Conservation (phyloP, 2,329 filamentous ascomycete genomes). For the Gliomastix tumulicola region DNA sequence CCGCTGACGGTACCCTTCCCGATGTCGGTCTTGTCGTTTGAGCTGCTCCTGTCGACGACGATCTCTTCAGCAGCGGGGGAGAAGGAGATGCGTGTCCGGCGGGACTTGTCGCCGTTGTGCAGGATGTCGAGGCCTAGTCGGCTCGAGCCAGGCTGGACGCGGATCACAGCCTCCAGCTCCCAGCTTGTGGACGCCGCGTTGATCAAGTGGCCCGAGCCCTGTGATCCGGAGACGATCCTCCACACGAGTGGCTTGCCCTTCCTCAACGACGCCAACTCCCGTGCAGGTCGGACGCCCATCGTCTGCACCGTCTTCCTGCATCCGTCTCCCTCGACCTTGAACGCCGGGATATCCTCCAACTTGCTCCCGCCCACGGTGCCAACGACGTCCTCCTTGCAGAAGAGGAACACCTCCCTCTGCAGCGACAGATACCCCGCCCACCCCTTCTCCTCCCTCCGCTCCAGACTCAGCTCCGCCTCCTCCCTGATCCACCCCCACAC, state of each 20-base stretch:
- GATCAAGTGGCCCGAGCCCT: not conserved
- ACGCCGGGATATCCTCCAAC: constrained; percentile 30
- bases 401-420: constrained; percentile 33
- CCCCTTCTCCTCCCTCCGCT: constrained; percentile 31
- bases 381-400: constrained; percentile 24
- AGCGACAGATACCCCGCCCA: constrained; percentile 42
- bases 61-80: constrained; percentile 27
- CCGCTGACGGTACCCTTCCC: constrained; percentile 25
- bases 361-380: constrained; percentile 23
- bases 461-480: constrained; percentile 37
- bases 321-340: constrained; percentile 17
- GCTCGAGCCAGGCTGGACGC: constrained; percentile 4
- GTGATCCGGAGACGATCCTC: constrained; percentile 3
- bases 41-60: constrained; percentile 25
- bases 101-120: constrained; percentile 16
- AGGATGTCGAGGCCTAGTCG: constrained; percentile 14
- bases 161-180: constrained; percentile 16
- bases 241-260: constrained; percentile 7
- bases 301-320: constrained; percentile 32
- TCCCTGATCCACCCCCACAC: constrained; percentile 44
- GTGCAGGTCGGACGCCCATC: constrained; percentile 25
- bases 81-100: constrained; percentile 29
- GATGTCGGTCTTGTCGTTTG: constrained; percentile 20
- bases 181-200: constrained; percentile 7
- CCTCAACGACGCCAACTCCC: constrained; percentile 13